Percentiles rank a stretch among this genome's conserved stretches.
phyloP scores from a whole-genome alignment of 352 stramenopile genomes.

The Blastocystis sp. region DNA sequence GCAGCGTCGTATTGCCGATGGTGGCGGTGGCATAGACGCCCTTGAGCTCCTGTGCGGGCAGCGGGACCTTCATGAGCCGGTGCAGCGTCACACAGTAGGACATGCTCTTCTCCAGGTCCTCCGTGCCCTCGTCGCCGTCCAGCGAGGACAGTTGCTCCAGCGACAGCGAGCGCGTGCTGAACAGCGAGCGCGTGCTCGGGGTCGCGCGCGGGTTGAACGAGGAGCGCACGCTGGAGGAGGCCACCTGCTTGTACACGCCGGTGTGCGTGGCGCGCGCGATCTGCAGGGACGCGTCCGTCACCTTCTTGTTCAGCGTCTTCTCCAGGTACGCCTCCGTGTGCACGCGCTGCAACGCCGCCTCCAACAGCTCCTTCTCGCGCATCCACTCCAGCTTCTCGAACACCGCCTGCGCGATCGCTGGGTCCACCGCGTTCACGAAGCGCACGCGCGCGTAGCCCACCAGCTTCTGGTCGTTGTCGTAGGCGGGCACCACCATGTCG shows the following conservation, averaged over 20 bases:
- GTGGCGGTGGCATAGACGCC: conserved; percentile 15
- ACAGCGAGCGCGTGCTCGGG: not conserved
- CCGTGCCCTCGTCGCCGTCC: conserved; percentile 31
- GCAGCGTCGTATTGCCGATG: conserved; percentile 4
- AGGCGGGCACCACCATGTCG: conserved; percentile 57
- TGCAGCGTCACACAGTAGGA: conserved; percentile 34
- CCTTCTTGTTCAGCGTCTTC: conserved; percentile 25
- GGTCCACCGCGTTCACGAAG: conserved; percentile 36
- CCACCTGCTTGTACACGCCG: conserved; percentile 5
- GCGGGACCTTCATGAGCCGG: conserved; percentile 18
- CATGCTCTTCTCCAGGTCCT: conserved; percentile 61
- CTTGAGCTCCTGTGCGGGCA: not conserved
- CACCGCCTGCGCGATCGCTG: conserved; percentile 3
- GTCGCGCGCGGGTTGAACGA: not conserved
- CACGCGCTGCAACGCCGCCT: conserved; percentile 11
- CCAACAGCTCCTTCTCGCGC: not conserved
- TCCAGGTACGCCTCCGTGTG: conserved; percentile 45
- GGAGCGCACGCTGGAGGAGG: not conserved
- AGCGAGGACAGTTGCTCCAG: conserved; percentile 28
- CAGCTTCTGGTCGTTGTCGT: not conserved
- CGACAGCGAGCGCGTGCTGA: conserved; percentile 9
- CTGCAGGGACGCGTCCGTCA: not conserved
- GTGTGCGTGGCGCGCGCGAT: conserved; percentile 12
- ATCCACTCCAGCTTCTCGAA: conserved; percentile 7
- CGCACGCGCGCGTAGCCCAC: conserved; percentile 21